phyloP scores from a whole-genome alignment of 176 grass and related monocot species.

The Oryza longistaminata region DNA sequence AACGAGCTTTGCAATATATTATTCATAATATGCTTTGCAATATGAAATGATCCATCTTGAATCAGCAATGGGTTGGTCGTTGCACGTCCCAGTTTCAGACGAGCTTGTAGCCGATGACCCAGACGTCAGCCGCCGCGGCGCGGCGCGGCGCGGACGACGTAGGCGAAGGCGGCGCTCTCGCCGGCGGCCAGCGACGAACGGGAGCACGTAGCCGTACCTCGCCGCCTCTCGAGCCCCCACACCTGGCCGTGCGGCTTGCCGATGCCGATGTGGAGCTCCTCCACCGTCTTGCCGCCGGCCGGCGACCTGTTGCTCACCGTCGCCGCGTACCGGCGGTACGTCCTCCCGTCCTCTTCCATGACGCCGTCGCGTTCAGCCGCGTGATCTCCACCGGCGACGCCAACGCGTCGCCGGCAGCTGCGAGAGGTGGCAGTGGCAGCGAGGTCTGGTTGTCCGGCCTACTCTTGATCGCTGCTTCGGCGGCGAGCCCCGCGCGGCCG shows the following conservation, averaged over 20 bases:
- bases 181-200: conserved; percentile 55
- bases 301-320: conserved; percentile 71
- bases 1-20: not conserved
- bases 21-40: too few relatives aligned
- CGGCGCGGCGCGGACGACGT: conserved; percentile 64
- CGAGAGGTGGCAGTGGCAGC: conserved; percentile 28
- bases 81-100: conserved; percentile 25
- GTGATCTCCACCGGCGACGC: conserved; percentile 40
- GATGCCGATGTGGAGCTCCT: conserved; percentile 68
- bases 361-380: conserved; percentile 51
- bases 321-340: conserved; percentile 58
- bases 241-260: conserved; percentile 53
- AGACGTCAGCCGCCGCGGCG: conserved; percentile 56
- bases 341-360: conserved; percentile 60
- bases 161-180: conserved; percentile 65
- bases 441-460: conserved; percentile 37
- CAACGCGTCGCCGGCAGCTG: conserved; percentile 35
- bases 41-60: not conserved
- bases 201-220: conserved; percentile 67
- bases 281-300: conserved; percentile 41
- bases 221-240: conserved; percentile 62
- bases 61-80: too few relatives aligned
- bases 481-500: conserved; percentile 25
- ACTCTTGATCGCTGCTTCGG: conserved; percentile 16
- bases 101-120: conserved; percentile 79